Percentiles rank a stretch among this genome's conserved stretches.
Conservation (phyloP, 2,329 filamentous ascomycete species). For the Diaporthe batatas region DNA sequence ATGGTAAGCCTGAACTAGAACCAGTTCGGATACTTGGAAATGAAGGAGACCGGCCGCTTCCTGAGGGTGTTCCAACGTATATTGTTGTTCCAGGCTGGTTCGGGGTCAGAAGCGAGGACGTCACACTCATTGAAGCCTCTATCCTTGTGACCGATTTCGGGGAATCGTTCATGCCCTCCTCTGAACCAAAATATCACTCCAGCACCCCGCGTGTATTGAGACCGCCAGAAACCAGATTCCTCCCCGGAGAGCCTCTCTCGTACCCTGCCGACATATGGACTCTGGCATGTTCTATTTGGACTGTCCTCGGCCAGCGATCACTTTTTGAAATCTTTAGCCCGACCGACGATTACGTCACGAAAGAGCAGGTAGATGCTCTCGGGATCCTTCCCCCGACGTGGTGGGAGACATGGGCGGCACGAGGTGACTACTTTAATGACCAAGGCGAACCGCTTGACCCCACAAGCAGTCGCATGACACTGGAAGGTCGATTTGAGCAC, state of each 20-base stretch:
- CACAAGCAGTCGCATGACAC: background rate
- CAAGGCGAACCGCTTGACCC: constrained; percentile 6
- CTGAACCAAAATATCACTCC: constrained; percentile 9
- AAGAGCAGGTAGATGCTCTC: constrained; percentile 24
- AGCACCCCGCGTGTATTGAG: background rate
- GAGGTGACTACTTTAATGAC: constrained; percentile 3
- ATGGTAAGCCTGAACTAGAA: constrained; percentile 10
- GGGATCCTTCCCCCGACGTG: background rate
- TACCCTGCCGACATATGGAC: constrained; percentile 28
- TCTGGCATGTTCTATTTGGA: constrained; percentile 25
- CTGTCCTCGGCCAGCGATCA: constrained; percentile 2
- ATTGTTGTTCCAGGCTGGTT: constrained; percentile 28
- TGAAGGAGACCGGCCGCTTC: background rate
- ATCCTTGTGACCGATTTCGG: constrained; percentile 5
- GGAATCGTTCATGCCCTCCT: constrained; percentile 3
- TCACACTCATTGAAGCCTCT: constrained; percentile 16
- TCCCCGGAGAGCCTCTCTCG: constrained; percentile 8
- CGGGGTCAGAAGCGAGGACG: constrained; percentile 16
- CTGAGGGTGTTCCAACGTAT: constrained; percentile 7
- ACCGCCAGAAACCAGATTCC: constrained; percentile 27
- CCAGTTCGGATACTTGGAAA: constrained; percentile 19
- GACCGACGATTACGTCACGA: constrained; percentile 24
- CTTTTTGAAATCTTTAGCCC: constrained; percentile 11
- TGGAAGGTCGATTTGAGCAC: constrained; percentile 23
- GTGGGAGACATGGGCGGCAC: background rate